A percentile compares a stretch with the other conserved stretches of the same genome.
Evolutionary conservation across 148 eudicot genomes (phyloP).

Genomic region (Arbutus unedo): DNA sequence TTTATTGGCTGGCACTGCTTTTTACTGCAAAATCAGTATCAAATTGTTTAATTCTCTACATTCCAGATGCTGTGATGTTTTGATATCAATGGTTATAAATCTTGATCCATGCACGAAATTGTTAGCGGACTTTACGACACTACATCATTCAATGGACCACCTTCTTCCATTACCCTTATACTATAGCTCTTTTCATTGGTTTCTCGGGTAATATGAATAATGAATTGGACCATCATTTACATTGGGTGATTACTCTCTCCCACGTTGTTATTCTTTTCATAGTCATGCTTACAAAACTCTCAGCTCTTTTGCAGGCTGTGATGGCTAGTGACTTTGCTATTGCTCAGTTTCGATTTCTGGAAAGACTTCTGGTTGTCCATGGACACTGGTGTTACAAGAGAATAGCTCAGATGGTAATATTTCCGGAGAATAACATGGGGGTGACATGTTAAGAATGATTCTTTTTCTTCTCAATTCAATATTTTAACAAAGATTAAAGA

Average conservation of each 20-base stretch:
- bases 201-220: not conserved
- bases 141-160: not conserved
- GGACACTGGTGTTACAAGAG: constrained; percentile 99
- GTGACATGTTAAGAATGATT: not conserved
- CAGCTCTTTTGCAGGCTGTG: constrained; percentile 73
- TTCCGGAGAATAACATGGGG: not conserved
- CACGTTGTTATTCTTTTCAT: not conserved
- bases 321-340: constrained; percentile 97
- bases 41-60: not conserved
- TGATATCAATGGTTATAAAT: not conserved
- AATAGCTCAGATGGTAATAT: constrained; percentile 91
- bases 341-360: constrained; percentile 89
- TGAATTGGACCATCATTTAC: not conserved
- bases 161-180: not conserved
- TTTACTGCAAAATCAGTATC: not conserved
- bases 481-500: not conserved
- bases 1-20: too few species aligned
- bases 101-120: not conserved
- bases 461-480: not conserved
- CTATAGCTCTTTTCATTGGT: not conserved
- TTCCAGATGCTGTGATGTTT: not conserved
- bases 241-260: not conserved
- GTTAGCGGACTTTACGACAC: too few species aligned
- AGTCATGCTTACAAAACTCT: constrained; percentile 35
- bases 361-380: constrained; percentile 86